Base-by-base conservation (phyloP, 352 stramenopile species). In the Phytophthora palmivora region DNA sequence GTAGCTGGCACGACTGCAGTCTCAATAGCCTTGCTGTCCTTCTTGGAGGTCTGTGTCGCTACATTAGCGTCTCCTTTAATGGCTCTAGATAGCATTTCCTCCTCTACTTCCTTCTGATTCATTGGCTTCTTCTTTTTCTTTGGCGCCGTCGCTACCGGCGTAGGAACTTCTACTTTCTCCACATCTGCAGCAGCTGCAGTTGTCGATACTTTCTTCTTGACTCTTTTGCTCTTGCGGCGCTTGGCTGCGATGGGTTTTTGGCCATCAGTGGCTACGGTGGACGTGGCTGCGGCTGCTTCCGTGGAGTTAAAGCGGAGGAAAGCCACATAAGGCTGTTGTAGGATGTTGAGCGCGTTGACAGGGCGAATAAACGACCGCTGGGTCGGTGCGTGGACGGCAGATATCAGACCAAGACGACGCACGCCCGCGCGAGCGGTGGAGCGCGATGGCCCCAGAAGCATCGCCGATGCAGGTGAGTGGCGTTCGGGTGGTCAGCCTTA, bases 61-160 rank as follows among this genome's bases (percentile, higher is more conserved):
- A 21, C 30, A 16, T 12, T 26, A 43, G 57, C n/a, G 8, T 73
- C 58, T 58, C 55, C 44, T 21, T 42, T 19, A 5, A 77, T 37
- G 8, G 59, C 62, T 58, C 52, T 65, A 10, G 56, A 28, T 56
- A 82, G 56, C 53, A 79, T 66, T 19, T 72, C 37, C 52, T 82
- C 73, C 39, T 82, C 73, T 16, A 70, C 53, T 51, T 77, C 46
- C 50, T 79, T 77, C 46, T 69, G 50, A 2, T 24, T 68, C 62
- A 51, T 49, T 2, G 44, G 19, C 43, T 78, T 78, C 21, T 72
- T 64, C 12, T 50, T 63, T 26, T 48, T 44, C 42, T 53, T 70
- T 10, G 30, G n/a, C 15, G 18, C 15, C 7, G 14, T 11, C 6
- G 36, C n/a, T 14, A 34, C 45, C 9, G 24, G 6, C 24, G 6